Base-by-base conservation (phyloP, 1,139 yeast species). In the Blastobotrys ciferrii region DNA sequence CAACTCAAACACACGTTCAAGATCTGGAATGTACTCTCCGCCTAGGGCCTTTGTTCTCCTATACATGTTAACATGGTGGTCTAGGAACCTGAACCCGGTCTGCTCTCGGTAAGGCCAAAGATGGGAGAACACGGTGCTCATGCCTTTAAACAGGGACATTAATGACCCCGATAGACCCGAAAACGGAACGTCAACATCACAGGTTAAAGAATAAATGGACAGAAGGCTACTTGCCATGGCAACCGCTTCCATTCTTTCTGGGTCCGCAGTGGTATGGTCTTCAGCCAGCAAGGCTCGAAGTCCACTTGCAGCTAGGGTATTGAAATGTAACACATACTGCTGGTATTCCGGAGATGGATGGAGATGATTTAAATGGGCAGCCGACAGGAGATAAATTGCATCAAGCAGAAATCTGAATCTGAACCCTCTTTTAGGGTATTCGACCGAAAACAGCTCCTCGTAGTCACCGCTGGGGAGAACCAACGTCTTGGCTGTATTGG, bases 301-400 rank as follows among this genome's bases (percentile, higher is more conserved):
- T 23, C 41, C 41, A 5, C 23, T 30, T 5, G 31, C 41, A 19
- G 41, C 15, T 19, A 19, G 12, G 20, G 41, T 12, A 9, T 37
- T 19, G 17, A 20, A 37, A 19, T 37, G 41, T 15, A 19, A n/a
- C 7, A 37, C 31, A 12, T 20, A n/a, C 14, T 37, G 31, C 41
- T 37, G 41, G 31, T 37, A 37, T 9, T 37, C 30, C 4, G 30
- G 23, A 23, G 30, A 37, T 7, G 41, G 41, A 18, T n/a, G 17
- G 6, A 37, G 41, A 23, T 37, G 31, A n/a, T 37, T 37, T 19
- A 37, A 18, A 37, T 37, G 41, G 4, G 30, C 41, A 9, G 31
- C 13, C 5, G 23, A 13, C 13, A 37, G 7, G 5, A 37, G 41
- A 37, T 20, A 37, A 15, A 37, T 37, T 18, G 41, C 13, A 30